Evolutionary conservation across 345 rosid genomes (phyloP), one percentile per base, ranked within the genome.

Genomic region (Gossypium raimondii): DNA sequence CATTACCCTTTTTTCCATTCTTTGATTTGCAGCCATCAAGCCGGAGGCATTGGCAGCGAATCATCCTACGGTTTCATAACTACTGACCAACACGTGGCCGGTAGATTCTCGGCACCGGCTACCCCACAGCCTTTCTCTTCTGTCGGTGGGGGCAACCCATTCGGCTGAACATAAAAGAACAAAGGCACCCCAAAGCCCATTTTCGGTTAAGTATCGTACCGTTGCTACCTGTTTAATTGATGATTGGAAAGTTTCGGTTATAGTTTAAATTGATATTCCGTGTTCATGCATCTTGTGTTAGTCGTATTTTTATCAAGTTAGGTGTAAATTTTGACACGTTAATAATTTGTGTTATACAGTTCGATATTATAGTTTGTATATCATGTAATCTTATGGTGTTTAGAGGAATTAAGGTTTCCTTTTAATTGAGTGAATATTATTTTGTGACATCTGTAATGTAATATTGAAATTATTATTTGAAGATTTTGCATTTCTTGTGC

Each of bases 141-240:
- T 20, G 77, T 76, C 13, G 86, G 96, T 13, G 87, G 93, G 67
- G 88, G 90, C 22, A 91, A 87, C 83, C 92, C 96, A 24, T 87
- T 87, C 73, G 93, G 90, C 61, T 91, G 82, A 84, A 75, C 17
- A n/a, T 16, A 41, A 65, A 76, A 34, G 61, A 66, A 60, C 24
- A 64, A 55, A 50, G 70, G 20, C 43, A 20, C 70, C 78, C 44
- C 50, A 51, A 51, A 55, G 27, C 56, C 71, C 16, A 25, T 45
- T 17, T 72, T 43, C 65, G 44, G 56, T 55, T 70, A 75, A 77
- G 84, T 83, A 86, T 78, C 81, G 50, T 67, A 85, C 76, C 75
- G 84, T 75, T 86, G 86, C 86, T 73, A 58, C 77, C 66, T 53
- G 59, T 59, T 71, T 58, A 67, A 74, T 67, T 56, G 73, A 77